Percentiles rank a stretch among this genome's conserved stretches.
Evolutionary conservation across 768 basidiomycete species (phyloP).

Genomic region (Suillus tomentosus): DNA sequence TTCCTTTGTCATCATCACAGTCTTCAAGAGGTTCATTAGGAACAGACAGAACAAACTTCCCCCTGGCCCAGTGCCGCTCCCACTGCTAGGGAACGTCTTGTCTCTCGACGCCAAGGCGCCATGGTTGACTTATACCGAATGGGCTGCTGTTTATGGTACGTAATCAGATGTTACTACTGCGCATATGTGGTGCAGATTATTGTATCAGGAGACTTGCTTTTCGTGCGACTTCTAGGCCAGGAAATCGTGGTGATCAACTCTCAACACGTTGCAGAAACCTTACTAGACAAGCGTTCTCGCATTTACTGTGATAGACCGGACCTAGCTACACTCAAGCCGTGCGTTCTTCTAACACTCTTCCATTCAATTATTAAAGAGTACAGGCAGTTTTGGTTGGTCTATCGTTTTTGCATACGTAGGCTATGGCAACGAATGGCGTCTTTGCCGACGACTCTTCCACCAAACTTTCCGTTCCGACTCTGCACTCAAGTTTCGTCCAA

Average conservation of each 20-base stretch:
- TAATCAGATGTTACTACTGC: background rate
- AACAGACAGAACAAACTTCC: constrained; percentile 30
- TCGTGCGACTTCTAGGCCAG: constrained; percentile 6
- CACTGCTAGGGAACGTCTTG: constrained; percentile 48
- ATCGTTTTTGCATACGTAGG: background rate
- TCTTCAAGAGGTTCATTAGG: no score
- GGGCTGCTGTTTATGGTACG: constrained; percentile 31
- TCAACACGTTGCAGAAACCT: background rate
- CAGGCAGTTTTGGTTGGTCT: constrained; percentile 11
- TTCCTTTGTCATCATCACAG: no score
- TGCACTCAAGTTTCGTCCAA: constrained; percentile 23
- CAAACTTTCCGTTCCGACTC: constrained; percentile 39
- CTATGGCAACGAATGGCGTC: constrained; percentile 21
- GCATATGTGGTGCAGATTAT: background rate
- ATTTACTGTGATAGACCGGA: constrained; percentile 14
- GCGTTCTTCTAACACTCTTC: background rate
- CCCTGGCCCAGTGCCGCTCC: constrained; percentile 49
- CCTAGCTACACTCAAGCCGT: constrained; percentile 5
- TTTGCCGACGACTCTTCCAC: constrained; percentile 37
- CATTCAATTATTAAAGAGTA: background rate
- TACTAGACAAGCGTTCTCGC: constrained; percentile 12
- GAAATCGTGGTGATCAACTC: constrained; percentile 9
- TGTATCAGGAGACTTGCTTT: constrained; percentile 6
- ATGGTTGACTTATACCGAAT: constrained; percentile 39
- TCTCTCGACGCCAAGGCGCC: constrained; percentile 37